Conservation (phyloP, 768 basidiomycete genomes). For the Leucocoprinus birnbaumii region DNA sequence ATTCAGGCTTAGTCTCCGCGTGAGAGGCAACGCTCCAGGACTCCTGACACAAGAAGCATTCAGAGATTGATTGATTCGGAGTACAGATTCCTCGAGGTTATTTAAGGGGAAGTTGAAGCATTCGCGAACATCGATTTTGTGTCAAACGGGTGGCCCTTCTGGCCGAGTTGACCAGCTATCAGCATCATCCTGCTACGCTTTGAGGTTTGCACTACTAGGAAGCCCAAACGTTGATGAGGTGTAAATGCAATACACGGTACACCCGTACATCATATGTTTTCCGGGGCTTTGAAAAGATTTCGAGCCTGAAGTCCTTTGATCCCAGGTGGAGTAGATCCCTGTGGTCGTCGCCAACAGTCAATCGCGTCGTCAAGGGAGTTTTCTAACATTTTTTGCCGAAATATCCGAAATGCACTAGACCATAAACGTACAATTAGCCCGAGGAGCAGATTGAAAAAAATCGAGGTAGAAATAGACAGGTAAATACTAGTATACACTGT, state of each 20-base stretch:
- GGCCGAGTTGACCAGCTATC: too few species aligned
- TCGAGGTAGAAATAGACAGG: not conserved
- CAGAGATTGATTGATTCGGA: not conserved
- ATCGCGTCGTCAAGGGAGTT: not conserved
- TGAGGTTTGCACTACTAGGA: not conserved
- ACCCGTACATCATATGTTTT: not conserved
- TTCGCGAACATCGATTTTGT: too few species aligned
- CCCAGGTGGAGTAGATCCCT: not conserved
- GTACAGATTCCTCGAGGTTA: too few species aligned
- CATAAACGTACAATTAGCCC: not conserved
- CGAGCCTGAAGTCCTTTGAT: not conserved
- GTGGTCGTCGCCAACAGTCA: not conserved
- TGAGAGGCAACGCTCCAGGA: not conserved
- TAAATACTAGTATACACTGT: too few species aligned
- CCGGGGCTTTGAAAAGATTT: not conserved
- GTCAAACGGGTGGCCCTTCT: too few species aligned
- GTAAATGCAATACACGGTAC: too few species aligned
- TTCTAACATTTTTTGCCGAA: not conserved
- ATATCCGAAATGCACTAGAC: not conserved
- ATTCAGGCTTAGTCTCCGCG: slow-evolving; percentile 9
- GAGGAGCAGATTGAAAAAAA: not conserved
- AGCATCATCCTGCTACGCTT: too few species aligned
- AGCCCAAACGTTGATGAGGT: too few species aligned
- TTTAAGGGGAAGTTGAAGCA: too few species aligned
- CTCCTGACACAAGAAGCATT: slow-evolving; percentile 1